Percentiles rank a stretch among this genome's conserved stretches.
Evolutionary conservation across 2,329 filamentous ascomycete species (phyloP).

Genomic region (Lachnellula suecica): DNA sequence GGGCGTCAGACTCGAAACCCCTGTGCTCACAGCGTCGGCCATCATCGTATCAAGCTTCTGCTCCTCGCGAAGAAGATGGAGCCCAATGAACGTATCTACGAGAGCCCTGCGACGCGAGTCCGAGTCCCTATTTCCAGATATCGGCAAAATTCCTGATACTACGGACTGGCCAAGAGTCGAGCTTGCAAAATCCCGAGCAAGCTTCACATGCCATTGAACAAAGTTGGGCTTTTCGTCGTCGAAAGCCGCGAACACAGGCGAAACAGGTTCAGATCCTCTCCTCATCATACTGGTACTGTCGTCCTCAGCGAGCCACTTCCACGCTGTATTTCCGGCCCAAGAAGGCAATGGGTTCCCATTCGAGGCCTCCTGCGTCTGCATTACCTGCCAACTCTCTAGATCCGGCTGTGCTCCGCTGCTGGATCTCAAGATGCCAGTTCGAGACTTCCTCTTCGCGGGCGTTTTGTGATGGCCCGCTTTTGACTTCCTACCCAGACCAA

Average conservation of each 20-base stretch:
- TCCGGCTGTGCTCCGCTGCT: slow-evolving; percentile 43
- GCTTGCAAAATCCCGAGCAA: slow-evolving; percentile 65
- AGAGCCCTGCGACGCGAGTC: slow-evolving; percentile 60
- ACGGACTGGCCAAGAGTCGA: slow-evolving; percentile 57
- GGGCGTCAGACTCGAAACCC: slow-evolving; percentile 59
- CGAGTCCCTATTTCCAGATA: slow-evolving; percentile 48
- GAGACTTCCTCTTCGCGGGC: slow-evolving; percentile 38
- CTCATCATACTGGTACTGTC: slow-evolving; percentile 35
- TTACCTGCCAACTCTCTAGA: slow-evolving; percentile 44
- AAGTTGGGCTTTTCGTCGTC: slow-evolving; percentile 53
- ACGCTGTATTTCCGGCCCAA: slow-evolving; percentile 63
- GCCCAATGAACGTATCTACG: slow-evolving; percentile 67
- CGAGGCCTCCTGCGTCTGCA: slow-evolving; percentile 43
- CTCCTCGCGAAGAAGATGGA: slow-evolving; percentile 90
- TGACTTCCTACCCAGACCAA: slow-evolving; percentile 52
- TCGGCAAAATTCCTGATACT: slow-evolving; percentile 65
- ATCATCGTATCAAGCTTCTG: slow-evolving; percentile 71
- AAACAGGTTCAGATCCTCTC: not conserved
- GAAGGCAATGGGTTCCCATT: slow-evolving; percentile 38
- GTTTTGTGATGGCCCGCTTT: slow-evolving; percentile 34
- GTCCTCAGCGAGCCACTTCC: slow-evolving; percentile 70
- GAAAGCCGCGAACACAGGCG: slow-evolving; percentile 13
- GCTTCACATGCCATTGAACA: slow-evolving; percentile 50
- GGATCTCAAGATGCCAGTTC: slow-evolving; percentile 42
- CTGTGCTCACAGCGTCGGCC: slow-evolving; percentile 44